Evolutionary conservation across 768 basidiomycete genomes (phyloP).

Genomic region (Candolleomyces efflorescens): DNA sequence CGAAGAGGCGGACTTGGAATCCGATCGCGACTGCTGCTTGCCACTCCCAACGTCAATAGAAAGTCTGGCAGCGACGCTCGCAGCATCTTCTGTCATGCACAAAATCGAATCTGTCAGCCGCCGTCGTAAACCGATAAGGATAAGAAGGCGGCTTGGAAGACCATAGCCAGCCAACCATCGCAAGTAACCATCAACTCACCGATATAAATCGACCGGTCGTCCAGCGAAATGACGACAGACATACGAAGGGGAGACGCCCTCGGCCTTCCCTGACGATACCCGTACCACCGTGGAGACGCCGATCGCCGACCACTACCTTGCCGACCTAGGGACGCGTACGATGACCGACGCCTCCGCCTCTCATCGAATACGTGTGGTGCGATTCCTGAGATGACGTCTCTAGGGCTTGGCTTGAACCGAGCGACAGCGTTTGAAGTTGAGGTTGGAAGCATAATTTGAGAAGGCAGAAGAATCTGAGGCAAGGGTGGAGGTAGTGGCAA

Average conservation of each 20-base stretch:
- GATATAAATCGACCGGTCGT: background rate
- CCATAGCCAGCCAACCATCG: background rate
- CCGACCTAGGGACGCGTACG: background rate
- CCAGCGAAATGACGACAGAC: background rate
- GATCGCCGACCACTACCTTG: background rate
- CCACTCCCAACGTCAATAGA: too few relatives aligned
- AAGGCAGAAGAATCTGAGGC: background rate
- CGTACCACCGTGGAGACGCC: background rate
- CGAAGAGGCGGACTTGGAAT: too few relatives aligned
- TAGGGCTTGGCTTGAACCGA: slow-evolving; percentile 36
- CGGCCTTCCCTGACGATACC: background rate
- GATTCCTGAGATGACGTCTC: slow-evolving; percentile 39
- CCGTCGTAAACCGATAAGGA: background rate
- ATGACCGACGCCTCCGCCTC: slow-evolving; percentile 8
- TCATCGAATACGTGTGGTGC: slow-evolving; percentile 46
- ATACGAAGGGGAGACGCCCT: background rate
- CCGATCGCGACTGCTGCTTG: too few relatives aligned
- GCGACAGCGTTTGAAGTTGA: slow-evolving; percentile 13
- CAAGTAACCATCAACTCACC: background rate
- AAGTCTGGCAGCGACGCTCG: too few relatives aligned
- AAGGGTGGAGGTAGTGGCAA: background rate
- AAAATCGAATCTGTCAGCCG: too few relatives aligned
- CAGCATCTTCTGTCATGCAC: too few relatives aligned
- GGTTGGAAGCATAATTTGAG: background rate
- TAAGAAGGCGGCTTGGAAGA: background rate